Evolutionary conservation across 306 rosid genomes (phyloP).

Genomic region (Acacia acuminata): DNA sequence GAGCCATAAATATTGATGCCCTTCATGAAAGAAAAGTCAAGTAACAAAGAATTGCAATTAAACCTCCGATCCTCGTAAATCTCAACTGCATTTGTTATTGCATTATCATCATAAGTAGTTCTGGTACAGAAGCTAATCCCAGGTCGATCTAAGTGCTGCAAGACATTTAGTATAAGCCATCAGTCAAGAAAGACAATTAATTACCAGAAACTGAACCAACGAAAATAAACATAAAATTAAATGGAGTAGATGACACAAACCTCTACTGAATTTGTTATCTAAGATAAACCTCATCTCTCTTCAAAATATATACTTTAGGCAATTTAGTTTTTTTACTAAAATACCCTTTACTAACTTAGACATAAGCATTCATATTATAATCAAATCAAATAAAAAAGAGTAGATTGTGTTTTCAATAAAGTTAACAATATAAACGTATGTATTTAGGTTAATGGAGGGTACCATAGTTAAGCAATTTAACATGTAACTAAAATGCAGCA

Average conservation of each 20-base stretch:
- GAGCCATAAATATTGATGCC: neutral
- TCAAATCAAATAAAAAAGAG: neutral
- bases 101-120: conserved; percentile 78
- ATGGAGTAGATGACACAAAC: neutral
- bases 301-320: neutral
- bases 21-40: neutral
- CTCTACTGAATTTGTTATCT: neutral
- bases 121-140: conserved; percentile 80
- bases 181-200: neutral
- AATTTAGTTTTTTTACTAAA: neutral
- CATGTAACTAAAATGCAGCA: neutral
- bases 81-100: conserved; percentile 82
- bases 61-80: conserved; percentile 70
- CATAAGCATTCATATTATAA: neutral
- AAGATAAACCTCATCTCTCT: neutral
- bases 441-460: neutral
- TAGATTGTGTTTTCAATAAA: neutral
- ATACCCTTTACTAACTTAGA: neutral
- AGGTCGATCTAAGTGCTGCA: conserved; percentile 76
- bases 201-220: neutral
- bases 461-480: neutral
- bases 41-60: conserved; percentile 1
- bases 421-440: neutral
- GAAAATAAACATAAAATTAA: neutral
- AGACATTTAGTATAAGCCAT: neutral